These are phyloP conservation scores for Vitis hybrid DNA, from an alignment of 177 flowering plant genomes.

Conservation along the genomic window DNA sequence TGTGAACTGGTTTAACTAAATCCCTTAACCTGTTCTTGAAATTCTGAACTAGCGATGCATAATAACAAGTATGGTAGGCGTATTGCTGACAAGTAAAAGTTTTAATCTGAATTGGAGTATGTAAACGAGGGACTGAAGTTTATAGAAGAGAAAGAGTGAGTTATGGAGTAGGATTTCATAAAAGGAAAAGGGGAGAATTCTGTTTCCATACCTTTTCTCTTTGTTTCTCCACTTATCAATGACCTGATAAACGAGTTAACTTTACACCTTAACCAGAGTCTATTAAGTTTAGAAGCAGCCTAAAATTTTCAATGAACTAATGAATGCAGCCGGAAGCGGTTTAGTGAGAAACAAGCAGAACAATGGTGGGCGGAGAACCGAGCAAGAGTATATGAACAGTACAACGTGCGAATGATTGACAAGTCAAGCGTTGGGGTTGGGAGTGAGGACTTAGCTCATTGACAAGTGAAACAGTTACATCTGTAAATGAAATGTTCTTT, in stretches of 20 bases:
- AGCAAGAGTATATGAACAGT: slow-evolving; percentile 73
- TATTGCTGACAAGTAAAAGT: too few relatives aligned
- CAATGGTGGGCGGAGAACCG: slow-evolving; percentile 95
- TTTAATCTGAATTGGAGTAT: too few relatives aligned
- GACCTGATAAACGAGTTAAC: too few relatives aligned
- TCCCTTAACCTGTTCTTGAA: too few relatives aligned
- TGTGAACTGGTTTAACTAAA: background rate
- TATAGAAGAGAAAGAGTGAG: too few relatives aligned
- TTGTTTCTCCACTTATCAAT: too few relatives aligned
- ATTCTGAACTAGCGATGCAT: too few relatives aligned
- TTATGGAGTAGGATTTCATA: too few relatives aligned
- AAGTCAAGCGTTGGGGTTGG: slow-evolving; percentile 68
- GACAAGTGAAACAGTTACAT: slow-evolving; percentile 4
- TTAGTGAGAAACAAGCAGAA: slow-evolving; percentile 92
- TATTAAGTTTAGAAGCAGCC: background rate
- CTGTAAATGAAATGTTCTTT: slow-evolving; percentile 24
- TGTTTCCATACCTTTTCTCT: too few relatives aligned
- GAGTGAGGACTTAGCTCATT: slow-evolving; percentile 52
- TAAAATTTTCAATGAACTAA: background rate
- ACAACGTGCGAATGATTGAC: slow-evolving; percentile 73
- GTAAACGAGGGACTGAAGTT: too few relatives aligned
- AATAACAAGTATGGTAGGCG: too few relatives aligned
- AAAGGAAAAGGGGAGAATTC: too few relatives aligned
- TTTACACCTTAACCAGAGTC: background rate
- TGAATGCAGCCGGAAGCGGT: slow-evolving; percentile 80